These are phyloP conservation scores for Xylaria multiplex DNA, from an alignment of 2,329 filamentous ascomycete genomes.

Conservation along the genomic window DNA sequence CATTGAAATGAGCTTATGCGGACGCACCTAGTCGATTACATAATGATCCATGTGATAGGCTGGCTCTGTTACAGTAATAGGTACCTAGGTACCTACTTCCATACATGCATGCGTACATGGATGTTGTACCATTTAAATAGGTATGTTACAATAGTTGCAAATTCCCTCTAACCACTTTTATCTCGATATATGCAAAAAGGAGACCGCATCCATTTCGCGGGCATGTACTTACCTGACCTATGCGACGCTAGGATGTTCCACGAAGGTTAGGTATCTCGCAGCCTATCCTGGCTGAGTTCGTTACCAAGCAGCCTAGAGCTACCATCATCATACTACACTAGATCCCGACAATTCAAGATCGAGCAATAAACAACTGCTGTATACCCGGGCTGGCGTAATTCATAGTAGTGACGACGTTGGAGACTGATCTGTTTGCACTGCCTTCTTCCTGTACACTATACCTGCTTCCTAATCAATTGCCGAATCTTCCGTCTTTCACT, in stretches of 20 bases:
- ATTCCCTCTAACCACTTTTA: background rate
- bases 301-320: slow-evolving; percentile 18
- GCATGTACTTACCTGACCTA: slow-evolving; percentile 4
- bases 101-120: too few species aligned
- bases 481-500: slow-evolving; percentile 21
- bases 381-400: slow-evolving; percentile 10
- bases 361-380: background rate
- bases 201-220: slow-evolving; percentile 7
- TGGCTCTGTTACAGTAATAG: slow-evolving; percentile 8
- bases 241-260: slow-evolving; percentile 14
- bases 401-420: slow-evolving; percentile 10
- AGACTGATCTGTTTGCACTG: slow-evolving; percentile 15
- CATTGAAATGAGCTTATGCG: background rate
- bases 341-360: slow-evolving; percentile 13
- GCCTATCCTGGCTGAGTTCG: slow-evolving; percentile 29
- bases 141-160: background rate
- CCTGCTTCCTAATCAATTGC: slow-evolving; percentile 18
- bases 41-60: background rate
- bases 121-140: too few species aligned
- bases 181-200: slow-evolving; percentile 26
- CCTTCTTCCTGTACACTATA: slow-evolving; percentile 14
- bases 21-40: background rate
- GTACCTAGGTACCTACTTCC: too few species aligned
- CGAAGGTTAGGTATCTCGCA: slow-evolving; percentile 23
- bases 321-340: slow-evolving; percentile 8